Percentiles rank a stretch among this genome's conserved stretches.
Conservation (phyloP, 2,329 filamentous ascomycete species). For the Sporothrix pallida region DNA sequence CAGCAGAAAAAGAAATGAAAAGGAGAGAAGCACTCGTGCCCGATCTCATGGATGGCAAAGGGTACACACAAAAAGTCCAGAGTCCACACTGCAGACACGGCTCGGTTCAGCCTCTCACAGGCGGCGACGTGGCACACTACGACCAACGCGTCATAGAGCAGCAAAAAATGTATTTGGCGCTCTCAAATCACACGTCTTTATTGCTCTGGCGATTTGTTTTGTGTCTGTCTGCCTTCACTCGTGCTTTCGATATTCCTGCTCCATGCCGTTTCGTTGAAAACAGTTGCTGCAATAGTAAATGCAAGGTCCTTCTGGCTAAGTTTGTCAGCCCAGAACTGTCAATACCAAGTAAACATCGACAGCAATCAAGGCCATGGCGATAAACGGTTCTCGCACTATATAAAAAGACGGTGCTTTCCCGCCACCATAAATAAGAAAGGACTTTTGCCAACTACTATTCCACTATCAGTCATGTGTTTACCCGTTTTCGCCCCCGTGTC, state of each 20-base stretch:
- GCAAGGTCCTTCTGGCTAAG: not conserved
- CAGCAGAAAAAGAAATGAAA: not conserved
- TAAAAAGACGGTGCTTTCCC: not conserved
- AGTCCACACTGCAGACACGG: slow-evolving; percentile 17
- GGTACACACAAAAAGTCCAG: not conserved
- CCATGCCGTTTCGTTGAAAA: not conserved
- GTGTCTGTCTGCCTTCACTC: not conserved
- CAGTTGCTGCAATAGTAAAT: not conserved
- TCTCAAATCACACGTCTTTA: not conserved
- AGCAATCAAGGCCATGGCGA: not conserved
- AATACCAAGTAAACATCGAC: slow-evolving; percentile 12
- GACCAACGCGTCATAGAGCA: slow-evolving; percentile 18
- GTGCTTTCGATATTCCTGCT: not conserved
- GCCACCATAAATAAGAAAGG: not conserved
- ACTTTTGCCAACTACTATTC: not conserved
- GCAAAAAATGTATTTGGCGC: not conserved
- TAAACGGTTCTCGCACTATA: not conserved
- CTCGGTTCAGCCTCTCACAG: slow-evolving; percentile 36
- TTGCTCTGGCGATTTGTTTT: not conserved
- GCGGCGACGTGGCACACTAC: slow-evolving; percentile 37
- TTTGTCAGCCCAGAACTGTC: not conserved
- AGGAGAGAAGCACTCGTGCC: not conserved
- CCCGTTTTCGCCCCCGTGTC: not conserved
- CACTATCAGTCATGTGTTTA: not conserved
- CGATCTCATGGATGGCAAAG: slow-evolving; percentile 11